Percentiles rank a stretch among this genome's conserved stretches.
Conservation (phyloP, 2,329 filamentous ascomycete genomes). For the Phoma sp. region DNA sequence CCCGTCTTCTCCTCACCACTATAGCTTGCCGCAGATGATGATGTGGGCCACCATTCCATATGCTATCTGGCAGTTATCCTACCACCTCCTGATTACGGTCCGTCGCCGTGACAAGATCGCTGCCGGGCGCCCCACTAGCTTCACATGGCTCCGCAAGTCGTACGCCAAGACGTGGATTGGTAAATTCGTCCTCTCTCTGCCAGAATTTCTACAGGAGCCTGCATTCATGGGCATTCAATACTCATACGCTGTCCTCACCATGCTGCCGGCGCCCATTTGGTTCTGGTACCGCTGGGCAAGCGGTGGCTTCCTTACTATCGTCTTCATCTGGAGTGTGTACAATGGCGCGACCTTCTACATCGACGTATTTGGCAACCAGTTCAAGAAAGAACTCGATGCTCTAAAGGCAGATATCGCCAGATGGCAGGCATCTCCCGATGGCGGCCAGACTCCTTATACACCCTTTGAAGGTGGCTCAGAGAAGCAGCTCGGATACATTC, state of each 20-base stretch:
- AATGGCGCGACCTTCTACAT: constrained; percentile 98
- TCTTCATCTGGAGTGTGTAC: constrained; percentile 96
- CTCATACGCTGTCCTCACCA: constrained; percentile 84
- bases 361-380: constrained; percentile 94
- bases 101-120: constrained; percentile 95
- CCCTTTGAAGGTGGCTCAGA: constrained; percentile 27
- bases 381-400: constrained; percentile 93
- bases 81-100: constrained; percentile 95
- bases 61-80: constrained; percentile 86
- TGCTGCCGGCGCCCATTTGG: constrained; percentile 94
- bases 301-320: constrained; percentile 72
- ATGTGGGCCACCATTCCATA: constrained; percentile 94
- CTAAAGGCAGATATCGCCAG: constrained; percentile 87
- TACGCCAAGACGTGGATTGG: constrained; percentile 92
- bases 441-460: constrained; percentile 25
- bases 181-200: constrained; percentile 79
- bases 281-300: constrained; percentile 87
- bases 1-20: constrained; percentile 77
- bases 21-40: constrained; percentile 83
- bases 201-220: constrained; percentile 76
- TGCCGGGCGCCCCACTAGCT: constrained; percentile 91
- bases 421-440: constrained; percentile 67
- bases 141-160: constrained; percentile 93
- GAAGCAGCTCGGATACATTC: constrained; percentile 37
- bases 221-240: constrained; percentile 98